Conservation (phyloP, 352 stramenopile species). For the Phytophthora citrophthora region DNA sequence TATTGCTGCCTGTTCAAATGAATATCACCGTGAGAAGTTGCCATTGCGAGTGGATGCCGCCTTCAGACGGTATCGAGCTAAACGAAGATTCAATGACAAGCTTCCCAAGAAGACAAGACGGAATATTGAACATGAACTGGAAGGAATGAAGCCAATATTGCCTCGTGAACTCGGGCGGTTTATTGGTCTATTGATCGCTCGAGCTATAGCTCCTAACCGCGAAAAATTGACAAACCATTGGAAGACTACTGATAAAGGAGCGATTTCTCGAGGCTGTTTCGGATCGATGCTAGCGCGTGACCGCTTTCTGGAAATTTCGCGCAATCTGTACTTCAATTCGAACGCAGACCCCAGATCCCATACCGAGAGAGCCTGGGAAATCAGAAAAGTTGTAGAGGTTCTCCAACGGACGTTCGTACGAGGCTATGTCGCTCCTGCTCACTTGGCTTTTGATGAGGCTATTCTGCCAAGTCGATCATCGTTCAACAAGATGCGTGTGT, state of each 20-base stretch:
- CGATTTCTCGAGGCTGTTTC: conserved; percentile 16
- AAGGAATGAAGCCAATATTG: conserved; percentile 3
- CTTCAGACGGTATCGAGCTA: conserved; percentile 11
- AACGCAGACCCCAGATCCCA: conserved; percentile 10
- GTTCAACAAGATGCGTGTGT: conserved; percentile 15
- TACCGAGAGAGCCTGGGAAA: conserved; percentile 25
- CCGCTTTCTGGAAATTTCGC: conserved; percentile 14
- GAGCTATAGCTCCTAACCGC: conserved; percentile 9
- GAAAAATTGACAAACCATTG: conserved; percentile 24
- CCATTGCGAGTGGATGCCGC: conserved; percentile 1
- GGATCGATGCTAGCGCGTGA: conserved; percentile 8
- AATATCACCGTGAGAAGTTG: conserved; percentile 17
- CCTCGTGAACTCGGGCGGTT: conserved; percentile 8
- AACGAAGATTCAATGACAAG: neutral
- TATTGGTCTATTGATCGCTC: conserved; percentile 3
- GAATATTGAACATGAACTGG: conserved; percentile 14
- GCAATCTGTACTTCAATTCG: conserved; percentile 25
- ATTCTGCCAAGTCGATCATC: too few relatives aligned
- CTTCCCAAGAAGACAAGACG: conserved; percentile 10
- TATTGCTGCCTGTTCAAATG: conserved; percentile 19
- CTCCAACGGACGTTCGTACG: conserved; percentile 17
- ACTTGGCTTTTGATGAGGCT: too few relatives aligned
- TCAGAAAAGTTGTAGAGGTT: conserved; percentile 19
- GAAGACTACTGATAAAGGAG: conserved; percentile 8
- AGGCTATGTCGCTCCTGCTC: too few relatives aligned